Base-by-base conservation (phyloP, 2,329 filamentous ascomycete species). In the Fusarium pseudonygamai region DNA sequence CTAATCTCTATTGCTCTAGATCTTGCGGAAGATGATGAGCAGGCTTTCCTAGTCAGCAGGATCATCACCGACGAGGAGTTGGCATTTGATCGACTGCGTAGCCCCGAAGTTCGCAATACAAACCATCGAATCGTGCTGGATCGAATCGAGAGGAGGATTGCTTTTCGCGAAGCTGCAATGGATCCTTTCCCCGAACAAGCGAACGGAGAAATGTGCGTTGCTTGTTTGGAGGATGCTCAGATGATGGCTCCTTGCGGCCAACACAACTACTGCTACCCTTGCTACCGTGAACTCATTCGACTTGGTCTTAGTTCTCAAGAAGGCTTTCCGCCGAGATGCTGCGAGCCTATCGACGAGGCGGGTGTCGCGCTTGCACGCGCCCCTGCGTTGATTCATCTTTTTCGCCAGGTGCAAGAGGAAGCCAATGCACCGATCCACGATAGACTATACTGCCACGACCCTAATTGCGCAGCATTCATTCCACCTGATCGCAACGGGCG, bases 321-420 rank as follows among this genome's bases (percentile, higher is more conserved):
- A 3, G 69, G 69, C 11, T 79, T 79, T 18, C 77, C 77, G 6
- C 77, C 77, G 0, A 71, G 64, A 14, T 79, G 77, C 45, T 79
- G 77, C 37, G 22, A 34, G 14, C 64, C 52, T 14, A 67, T 79
- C 7, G 14, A 26, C 15, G 77, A 77, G 30, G 59, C 8, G 5
- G 70, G 60, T 1, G 28, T 79, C 15, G 52, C 52, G 1, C 66
- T 59, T 15, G 69, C 66, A 1, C 37, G 57, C 2, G 69, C 68
- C 2, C 75, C 78, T 7, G 66, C 59, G 5, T 63, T 79, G 5
- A 49, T 79, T 3, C 62, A 72, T 6, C 49, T 79, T 3, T 77
- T 65, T 45, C 74, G 77, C 0, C 76, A 76, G 28, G 32, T 77
- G 7, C 18, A 67, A 13, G 68, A 72, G 6, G 76, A 78, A 34